A percentile compares a stretch with the other conserved stretches of the same genome.
Conservation (phyloP, 2,329 filamentous ascomycete genomes). For the Verticillium albo-atrum region DNA sequence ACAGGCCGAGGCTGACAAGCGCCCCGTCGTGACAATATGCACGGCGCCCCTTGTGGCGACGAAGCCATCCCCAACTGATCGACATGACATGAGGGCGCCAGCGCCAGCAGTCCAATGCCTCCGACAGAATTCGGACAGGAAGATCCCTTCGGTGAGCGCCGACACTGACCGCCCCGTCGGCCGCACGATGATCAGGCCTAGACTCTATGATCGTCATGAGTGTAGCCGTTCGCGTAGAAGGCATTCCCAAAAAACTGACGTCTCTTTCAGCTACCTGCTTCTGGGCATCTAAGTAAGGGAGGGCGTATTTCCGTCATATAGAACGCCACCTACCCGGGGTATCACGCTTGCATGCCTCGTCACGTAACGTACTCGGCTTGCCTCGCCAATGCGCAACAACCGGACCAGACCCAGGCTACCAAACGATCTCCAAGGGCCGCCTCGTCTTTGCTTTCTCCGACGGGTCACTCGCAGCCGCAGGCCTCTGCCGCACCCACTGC, state of each 20-base stretch:
- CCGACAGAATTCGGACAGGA: neutral
- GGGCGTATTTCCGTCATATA: neutral
- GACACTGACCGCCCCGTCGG: neutral
- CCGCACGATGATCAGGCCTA: neutral
- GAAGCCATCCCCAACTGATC: neutral
- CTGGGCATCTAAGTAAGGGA: neutral
- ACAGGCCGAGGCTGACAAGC: neutral
- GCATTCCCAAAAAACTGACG: neutral
- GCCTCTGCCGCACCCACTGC: neutral
- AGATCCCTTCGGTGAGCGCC: neutral
- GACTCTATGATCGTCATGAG: neutral
- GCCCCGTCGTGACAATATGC: neutral
- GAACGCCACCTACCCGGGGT: neutral
- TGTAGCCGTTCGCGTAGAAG: neutral
- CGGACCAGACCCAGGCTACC: neutral
- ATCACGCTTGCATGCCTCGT: neutral
- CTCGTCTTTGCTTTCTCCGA: neutral
- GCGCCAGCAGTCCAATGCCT: neutral
- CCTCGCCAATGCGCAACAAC: no score
- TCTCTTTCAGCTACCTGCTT: neutral
- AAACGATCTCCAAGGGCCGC: neutral
- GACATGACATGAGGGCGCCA: neutral
- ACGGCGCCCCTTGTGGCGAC: neutral
- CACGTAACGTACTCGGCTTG: neutral
- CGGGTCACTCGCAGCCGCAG: neutral